Conservation (phyloP, 129 eudicot species). For the Flaveria ramosissima region DNA sequence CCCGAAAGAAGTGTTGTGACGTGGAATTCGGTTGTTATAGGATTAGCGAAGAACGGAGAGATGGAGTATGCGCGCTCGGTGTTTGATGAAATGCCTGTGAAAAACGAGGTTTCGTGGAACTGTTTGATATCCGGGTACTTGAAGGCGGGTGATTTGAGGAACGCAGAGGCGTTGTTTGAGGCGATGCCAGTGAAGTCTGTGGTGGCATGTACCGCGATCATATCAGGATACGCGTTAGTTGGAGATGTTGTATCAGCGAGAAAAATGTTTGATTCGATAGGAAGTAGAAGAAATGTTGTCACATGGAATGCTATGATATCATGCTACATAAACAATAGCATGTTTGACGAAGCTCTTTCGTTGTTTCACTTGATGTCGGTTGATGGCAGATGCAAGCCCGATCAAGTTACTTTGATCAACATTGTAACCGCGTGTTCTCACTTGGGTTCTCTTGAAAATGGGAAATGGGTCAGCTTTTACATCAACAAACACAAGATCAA, state of each 20-base stretch:
- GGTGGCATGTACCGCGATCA: constrained; percentile 56
- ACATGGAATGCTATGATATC: constrained; percentile 79
- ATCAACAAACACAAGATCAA: constrained; percentile 48
- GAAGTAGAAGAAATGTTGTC: constrained; percentile 46
- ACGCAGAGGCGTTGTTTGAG: constrained; percentile 43
- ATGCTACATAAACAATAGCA: constrained; percentile 47
- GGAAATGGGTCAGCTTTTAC: constrained; percentile 58
- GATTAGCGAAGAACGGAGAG: constrained; percentile 48
- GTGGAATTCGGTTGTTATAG: constrained; percentile 59
- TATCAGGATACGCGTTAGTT: constrained; percentile 49
- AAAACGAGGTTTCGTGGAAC: constrained; percentile 67
- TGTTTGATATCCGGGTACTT: constrained; percentile 57
- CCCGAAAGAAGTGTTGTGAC: constrained; percentile 54
- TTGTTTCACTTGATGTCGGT: constrained; percentile 48
- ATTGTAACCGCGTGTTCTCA: constrained; percentile 59
- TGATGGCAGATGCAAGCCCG: constrained; percentile 55
- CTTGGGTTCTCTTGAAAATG: constrained; percentile 62
- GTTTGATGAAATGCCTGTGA: constrained; percentile 60
- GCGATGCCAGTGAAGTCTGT: constrained; percentile 58
- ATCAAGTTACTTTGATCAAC: constrained; percentile 47
- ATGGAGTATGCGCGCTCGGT: constrained; percentile 45
- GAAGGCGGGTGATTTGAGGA: constrained; percentile 43
- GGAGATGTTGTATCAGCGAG: constrained; percentile 56
- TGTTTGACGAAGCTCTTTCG: constrained; percentile 54
- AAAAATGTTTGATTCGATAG: constrained; percentile 52